Evolutionary conservation across 257 asterid species (phyloP).

Genomic region (Thymus quinquecostatus): DNA sequence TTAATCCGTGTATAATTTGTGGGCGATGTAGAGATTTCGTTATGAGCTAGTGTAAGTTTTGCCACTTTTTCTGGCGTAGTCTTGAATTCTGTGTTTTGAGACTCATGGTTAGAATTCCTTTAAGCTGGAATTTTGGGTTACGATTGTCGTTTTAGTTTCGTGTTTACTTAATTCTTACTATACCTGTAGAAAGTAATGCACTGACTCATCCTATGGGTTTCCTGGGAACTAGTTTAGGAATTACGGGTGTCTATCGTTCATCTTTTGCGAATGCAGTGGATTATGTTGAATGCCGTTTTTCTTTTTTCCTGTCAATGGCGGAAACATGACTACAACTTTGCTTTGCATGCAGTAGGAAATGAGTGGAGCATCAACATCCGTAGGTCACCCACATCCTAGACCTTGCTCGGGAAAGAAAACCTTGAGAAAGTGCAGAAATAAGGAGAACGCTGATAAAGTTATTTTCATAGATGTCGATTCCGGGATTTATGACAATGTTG

Average conservation of each 20-base stretch:
- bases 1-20: not conserved
- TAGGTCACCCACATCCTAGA: constrained; percentile 45
- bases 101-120: constrained; percentile 11
- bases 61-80: not conserved
- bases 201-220: not conserved
- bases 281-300: constrained; percentile 12
- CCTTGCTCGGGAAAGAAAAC: constrained; percentile 52
- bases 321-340: constrained; percentile 14
- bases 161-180: not conserved
- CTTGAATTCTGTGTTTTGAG: not conserved
- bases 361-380: constrained; percentile 56
- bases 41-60: not conserved
- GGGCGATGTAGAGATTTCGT: not conserved
- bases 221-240: not conserved
- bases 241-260: not conserved
- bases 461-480: constrained; percentile 69
- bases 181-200: not conserved
- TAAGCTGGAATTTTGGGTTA: not conserved
- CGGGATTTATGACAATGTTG: constrained; percentile 46
- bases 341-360: constrained; percentile 46
- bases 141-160: not conserved
- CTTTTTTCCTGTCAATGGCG: constrained; percentile 3
- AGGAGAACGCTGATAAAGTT: constrained; percentile 42
- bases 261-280: not conserved
- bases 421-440: constrained; percentile 52